Evolutionary conservation across 2,329 filamentous ascomycete genomes (phyloP).

Genomic region (Phoma sp.): DNA sequence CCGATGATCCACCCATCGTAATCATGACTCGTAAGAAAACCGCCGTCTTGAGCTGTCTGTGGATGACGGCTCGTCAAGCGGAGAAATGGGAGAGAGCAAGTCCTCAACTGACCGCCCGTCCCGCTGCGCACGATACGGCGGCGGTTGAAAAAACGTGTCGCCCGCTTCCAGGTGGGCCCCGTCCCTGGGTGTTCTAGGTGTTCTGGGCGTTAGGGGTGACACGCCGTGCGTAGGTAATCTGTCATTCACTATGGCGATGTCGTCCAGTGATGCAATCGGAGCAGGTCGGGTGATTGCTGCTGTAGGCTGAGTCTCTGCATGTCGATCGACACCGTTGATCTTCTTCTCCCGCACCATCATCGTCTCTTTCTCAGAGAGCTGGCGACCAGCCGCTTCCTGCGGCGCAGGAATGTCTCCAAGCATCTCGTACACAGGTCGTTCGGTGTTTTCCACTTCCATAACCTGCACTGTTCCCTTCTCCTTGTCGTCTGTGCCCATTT

Average conservation of each 20-base stretch:
- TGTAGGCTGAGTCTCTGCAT: constrained; percentile 22
- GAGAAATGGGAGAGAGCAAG: constrained; percentile 44
- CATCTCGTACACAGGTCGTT: constrained; percentile 56
- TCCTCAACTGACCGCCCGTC: constrained; percentile 38
- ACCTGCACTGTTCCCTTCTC: constrained; percentile 26
- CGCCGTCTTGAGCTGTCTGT: constrained; percentile 40
- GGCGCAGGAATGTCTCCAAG: constrained; percentile 64
- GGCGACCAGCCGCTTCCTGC: constrained; percentile 57
- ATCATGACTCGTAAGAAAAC: constrained; percentile 51
- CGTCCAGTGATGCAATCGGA: constrained; percentile 10
- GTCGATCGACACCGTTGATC: constrained; percentile 55
- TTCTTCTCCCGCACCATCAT: constrained; percentile 54
- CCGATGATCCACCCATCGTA: not conserved
- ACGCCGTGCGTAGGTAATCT: constrained; percentile 29
- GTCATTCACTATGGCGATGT: constrained; percentile 40
- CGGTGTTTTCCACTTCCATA: constrained; percentile 47
- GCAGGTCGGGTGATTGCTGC: not conserved
- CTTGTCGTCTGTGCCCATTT: constrained; percentile 24
- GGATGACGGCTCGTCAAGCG: constrained; percentile 35
- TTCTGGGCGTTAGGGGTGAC: constrained; percentile 42
- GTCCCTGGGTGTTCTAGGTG: constrained; percentile 41
- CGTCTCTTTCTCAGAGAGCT: constrained; percentile 58
- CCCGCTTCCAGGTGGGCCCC: constrained; percentile 41
- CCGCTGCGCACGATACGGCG: constrained; percentile 26
- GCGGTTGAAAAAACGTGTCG: constrained; percentile 41